phyloP scores from a whole-genome alignment of 352 stramenopile species.

The Pythium phragmitis region DNA sequence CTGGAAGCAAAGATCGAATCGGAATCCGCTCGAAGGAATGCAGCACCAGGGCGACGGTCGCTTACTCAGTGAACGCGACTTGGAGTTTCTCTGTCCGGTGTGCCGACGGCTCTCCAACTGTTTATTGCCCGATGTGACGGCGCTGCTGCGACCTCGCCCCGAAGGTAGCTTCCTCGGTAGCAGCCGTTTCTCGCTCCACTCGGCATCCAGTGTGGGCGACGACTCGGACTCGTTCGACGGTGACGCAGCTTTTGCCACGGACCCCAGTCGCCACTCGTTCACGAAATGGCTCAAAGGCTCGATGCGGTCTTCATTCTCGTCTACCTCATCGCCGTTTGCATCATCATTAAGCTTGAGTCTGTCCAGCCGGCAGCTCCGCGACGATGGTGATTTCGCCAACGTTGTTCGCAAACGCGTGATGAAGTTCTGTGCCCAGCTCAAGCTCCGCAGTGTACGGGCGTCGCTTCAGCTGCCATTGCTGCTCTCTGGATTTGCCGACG shows the following conservation, averaged over 20 bases:
- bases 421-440: slow-evolving; percentile 59
- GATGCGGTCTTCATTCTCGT: background rate
- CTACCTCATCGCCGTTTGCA: background rate
- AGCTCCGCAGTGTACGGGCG: slow-evolving; percentile 43
- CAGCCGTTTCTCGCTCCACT: slow-evolving; percentile 23
- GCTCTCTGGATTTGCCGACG: slow-evolving; percentile 35
- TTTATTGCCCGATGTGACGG: slow-evolving; percentile 44
- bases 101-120: slow-evolving; percentile 78
- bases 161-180: background rate
- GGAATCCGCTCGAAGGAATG: slow-evolving; percentile 38
- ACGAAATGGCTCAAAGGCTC: slow-evolving; percentile 11
- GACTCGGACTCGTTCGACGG: slow-evolving; percentile 11
- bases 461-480: slow-evolving; percentile 53
- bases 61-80: slow-evolving; percentile 60
- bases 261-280: slow-evolving; percentile 12
- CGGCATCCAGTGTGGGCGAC: slow-evolving; percentile 9
- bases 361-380: background rate
- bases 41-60: slow-evolving; percentile 50
- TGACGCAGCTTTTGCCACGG: background rate
- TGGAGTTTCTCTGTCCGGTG: slow-evolving; percentile 78
- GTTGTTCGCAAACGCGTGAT: slow-evolving; percentile 41
- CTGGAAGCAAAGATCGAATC: slow-evolving; percentile 54
- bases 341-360: background rate
- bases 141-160: slow-evolving; percentile 1
- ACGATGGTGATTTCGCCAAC: slow-evolving; percentile 10